These are phyloP conservation scores for Candida dajiaensis DNA, from an alignment of 805 yeast species.

Conservation along the genomic window DNA sequence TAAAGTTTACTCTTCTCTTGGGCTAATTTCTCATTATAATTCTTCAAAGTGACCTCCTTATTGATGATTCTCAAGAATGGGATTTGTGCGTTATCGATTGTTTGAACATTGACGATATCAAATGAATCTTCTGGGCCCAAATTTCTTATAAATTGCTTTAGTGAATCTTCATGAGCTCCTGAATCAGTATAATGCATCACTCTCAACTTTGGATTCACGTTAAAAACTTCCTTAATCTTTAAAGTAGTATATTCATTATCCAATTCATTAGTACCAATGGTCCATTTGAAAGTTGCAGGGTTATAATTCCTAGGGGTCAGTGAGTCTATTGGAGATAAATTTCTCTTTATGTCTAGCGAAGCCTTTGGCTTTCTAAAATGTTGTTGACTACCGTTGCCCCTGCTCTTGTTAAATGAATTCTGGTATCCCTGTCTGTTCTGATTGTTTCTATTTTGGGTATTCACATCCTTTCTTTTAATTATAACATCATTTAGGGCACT, in stretches of 20 bases:
- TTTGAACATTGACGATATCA: conserved; percentile 16
- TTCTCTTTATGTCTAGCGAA: neutral
- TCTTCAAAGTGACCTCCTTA: conserved; percentile 23
- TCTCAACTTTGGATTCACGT: conserved; percentile 10
- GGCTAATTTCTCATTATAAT: conserved; percentile 20
- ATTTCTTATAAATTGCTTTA: conserved; percentile 8
- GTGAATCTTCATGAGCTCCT: conserved; percentile 5
- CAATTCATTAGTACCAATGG: conserved; percentile 5
- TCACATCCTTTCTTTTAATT: neutral
- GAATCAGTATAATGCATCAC: conserved; percentile 11
- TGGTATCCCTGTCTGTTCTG: neutral
- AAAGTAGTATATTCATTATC: conserved; percentile 20
- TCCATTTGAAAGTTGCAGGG: conserved; percentile 18
- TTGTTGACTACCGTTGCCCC: neutral
- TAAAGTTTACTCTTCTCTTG: conserved; percentile 14
- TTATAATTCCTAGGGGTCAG: conserved; percentile 7
- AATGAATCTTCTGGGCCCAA: conserved; percentile 11
- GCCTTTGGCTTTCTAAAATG: neutral
- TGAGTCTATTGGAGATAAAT: neutral
- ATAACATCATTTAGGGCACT: neutral
- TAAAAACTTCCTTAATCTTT: conserved; percentile 12
- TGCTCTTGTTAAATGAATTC: neutral
- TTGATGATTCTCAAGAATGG: conserved; percentile 13
- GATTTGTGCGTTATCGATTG: conserved; percentile 1
- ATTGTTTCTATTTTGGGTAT: neutral